Evolutionary conservation across 2,329 filamentous ascomycete genomes (phyloP).

Genomic region (Sclerotiophoma versabilis): DNA sequence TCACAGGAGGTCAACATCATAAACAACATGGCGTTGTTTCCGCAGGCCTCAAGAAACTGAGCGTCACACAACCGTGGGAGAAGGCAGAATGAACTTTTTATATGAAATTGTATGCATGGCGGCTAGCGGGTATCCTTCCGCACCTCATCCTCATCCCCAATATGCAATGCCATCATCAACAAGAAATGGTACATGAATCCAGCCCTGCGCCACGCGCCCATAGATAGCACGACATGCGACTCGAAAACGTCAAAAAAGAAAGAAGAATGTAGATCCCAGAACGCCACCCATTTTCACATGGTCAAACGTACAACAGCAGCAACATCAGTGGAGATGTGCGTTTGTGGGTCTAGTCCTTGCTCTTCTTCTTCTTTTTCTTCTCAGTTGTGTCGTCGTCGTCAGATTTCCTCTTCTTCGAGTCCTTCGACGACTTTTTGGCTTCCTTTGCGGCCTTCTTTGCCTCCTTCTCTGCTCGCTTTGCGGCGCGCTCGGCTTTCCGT

Average conservation of each 20-base stretch:
- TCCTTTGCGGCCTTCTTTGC: constrained; percentile 63
- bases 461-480: constrained; percentile 48
- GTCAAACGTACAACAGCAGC: constrained; percentile 16
- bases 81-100: constrained; percentile 5
- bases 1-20: no score
- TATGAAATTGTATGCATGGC: constrained; percentile 18
- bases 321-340: constrained; percentile 7
- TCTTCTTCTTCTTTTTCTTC: constrained; percentile 67
- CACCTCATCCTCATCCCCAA: constrained; percentile 13
- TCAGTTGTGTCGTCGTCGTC: constrained; percentile 58
- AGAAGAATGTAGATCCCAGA: constrained; percentile 22
- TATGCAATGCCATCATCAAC: constrained; percentile 28
- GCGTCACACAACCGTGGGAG: neutral
- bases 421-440: constrained; percentile 63
- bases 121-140: constrained; percentile 20
- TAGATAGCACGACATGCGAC: constrained; percentile 18
- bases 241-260: constrained; percentile 15
- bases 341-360: constrained; percentile 43
- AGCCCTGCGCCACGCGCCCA: constrained; percentile 27
- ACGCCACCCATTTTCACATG: constrained; percentile 23
- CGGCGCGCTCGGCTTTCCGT: constrained; percentile 48
- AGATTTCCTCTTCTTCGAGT: constrained; percentile 59
- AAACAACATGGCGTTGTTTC: no score
- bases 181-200: constrained; percentile 25
- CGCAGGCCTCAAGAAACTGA: neutral